Base-by-base conservation (phyloP, 1,139 yeast species). In the Kodamaea suecica region DNA sequence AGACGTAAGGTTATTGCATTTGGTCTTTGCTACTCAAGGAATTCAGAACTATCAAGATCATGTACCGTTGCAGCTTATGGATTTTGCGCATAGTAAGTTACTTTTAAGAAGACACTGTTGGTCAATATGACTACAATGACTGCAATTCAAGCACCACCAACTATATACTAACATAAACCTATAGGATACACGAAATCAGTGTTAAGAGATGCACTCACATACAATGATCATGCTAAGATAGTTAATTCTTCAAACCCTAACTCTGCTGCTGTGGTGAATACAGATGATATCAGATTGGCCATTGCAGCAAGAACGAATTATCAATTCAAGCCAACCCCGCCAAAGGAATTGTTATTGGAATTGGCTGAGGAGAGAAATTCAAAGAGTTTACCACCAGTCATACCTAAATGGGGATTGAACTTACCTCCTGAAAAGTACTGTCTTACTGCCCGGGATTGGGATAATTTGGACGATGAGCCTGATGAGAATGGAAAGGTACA, bases 401-500 rank as follows among this genome's bases (percentile, higher is more conserved):
- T 88, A 57, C 94, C 95, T 17, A 78, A 84, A 37, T 90, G 92
- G 83, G 98, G 98, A 15, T 72, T 92, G 37, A 77, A 97, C 43
- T 69, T 94, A 38, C 99, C 99, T 3, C 98, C 98, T 7, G 98
- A 92, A 65, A 92, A 90, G 73, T 90, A 88, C 63, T 92, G 97
- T 60, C 64, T 92, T 38, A 88, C 96, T 0, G 88, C 87, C 2
- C 74, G 76, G 44, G 92, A 85, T 47, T 82, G 88, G 81, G 80
- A 77, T 35, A 57, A 37, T 27, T 46, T 64, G 35, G 65, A 59
- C 27, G 70, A 64, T 15, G 71, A 64, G 34, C 53, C 54, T 5
- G 59, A 52, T 19, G 65, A 57, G 26, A 55, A 49, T 19, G 53
- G 46, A 5, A 38, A 42, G 33, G 37, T 34, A 23, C 34, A 33